phyloP scores from a whole-genome alignment of 306 rosid species.

The Sindora glabra region DNA sequence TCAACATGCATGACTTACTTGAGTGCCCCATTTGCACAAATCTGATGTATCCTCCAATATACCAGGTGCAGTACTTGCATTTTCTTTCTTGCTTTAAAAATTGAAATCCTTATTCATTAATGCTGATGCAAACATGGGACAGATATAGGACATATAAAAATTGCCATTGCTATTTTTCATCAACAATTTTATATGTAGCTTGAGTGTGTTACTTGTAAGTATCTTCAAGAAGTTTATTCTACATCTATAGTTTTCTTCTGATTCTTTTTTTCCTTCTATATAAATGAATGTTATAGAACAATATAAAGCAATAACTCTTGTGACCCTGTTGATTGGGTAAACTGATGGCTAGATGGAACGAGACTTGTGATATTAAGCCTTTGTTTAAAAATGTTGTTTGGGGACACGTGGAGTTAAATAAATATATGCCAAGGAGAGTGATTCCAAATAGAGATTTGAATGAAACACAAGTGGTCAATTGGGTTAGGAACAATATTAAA shows the following conservation, averaged over 20 bases:
- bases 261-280: background rate
- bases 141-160: background rate
- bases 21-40: constrained; percentile 80
- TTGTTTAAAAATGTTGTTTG: background rate
- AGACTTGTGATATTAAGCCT: background rate
- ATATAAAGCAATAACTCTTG: background rate
- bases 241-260: background rate
- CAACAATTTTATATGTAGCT: background rate
- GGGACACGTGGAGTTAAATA: constrained; percentile 1
- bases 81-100: background rate
- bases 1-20: constrained; percentile 76
- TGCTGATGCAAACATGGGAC: background rate
- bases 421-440: background rate
- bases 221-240: background rate
- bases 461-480: background rate
- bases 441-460: background rate
- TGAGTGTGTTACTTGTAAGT: background rate
- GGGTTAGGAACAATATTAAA: background rate
- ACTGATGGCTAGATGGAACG: too few species aligned
- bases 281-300: background rate
- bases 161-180: background rate
- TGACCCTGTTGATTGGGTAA: background rate
- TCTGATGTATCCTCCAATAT: constrained; percentile 92
- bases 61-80: constrained; percentile 55
- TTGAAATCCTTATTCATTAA: background rate